Evolutionary conservation across 1,284 basidiomycete genomes (phyloP), one percentile per base, ranked within the genome.

Genomic region (Ceratobasidium theobromae): DNA sequence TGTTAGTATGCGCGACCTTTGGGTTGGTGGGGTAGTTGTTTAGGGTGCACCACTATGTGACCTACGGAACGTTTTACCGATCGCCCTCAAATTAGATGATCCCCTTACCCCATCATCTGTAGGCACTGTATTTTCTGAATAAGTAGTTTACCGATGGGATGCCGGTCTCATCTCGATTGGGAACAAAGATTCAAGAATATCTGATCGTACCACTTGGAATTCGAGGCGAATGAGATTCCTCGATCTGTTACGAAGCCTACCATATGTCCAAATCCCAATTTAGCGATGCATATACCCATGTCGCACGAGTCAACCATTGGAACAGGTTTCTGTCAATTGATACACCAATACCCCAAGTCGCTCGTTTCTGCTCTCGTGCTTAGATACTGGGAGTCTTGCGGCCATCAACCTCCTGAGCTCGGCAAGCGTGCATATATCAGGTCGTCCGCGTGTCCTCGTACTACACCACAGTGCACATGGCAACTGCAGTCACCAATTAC

Each of bases 401-500:
- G 53, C 35, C 12, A 25, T 5, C 8, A 55, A 55, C 38, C 35
- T 38, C 4, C 4, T 25, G 5, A 48, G 6, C 53, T 55, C 3
- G 53, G 25, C 14, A 38, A 40, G 8, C 53, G 35, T 11, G 53
- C 35, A 41, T 55, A 38, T 25, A 41, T 21, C 21, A 41, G 43
- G 27, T 43, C 53, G 11, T 18, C 1, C 28, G 53, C 53, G 30
- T 54, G 12, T 14, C 21, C 53, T 55, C 35, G 27, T 55, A 38
- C 35, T 55, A 38, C 38, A n/a, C 33, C 11, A 43, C 11, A 27
- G 40, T n/a, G n/a, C n/a, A n/a, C 38, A 41, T 16, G 53, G 53
- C 33, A 41, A 41, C 30, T 55, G 35, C 53, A 55, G 43, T n/a
- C 43, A 41, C 53, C 33, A 40, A 55, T 28, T 55, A 33, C 18